Conservation (phyloP, 441 rosid species). For the Raphanus hybrid region DNA sequence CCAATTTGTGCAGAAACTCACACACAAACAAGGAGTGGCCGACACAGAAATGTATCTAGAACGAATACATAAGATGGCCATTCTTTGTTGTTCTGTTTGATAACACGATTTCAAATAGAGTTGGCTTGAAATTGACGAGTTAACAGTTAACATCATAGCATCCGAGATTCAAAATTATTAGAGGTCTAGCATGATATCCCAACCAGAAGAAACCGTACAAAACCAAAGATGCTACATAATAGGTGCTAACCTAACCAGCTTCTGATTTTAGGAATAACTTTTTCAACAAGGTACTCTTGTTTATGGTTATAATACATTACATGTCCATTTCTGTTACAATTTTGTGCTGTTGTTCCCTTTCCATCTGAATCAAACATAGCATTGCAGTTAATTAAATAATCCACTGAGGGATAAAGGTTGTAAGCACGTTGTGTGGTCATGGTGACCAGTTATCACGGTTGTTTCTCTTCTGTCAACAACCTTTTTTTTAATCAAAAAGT, state of each 20-base stretch:
- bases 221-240: background rate
- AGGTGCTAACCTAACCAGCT: background rate
- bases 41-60: too few relatives aligned
- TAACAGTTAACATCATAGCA: too few relatives aligned
- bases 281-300: background rate
- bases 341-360: background rate
- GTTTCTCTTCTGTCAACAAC: constrained; percentile 24
- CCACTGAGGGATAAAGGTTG: constrained; percentile 11
- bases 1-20: background rate
- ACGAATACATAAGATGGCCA: too few relatives aligned
- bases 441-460: constrained; percentile 13
- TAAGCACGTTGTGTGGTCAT: constrained; percentile 19
- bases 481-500: constrained; percentile 7
- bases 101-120: too few relatives aligned
- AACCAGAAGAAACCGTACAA: too few relatives aligned
- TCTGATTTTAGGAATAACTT: background rate
- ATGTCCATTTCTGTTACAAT: background rate
- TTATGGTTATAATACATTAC: background rate
- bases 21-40: too few relatives aligned
- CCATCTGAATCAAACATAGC: background rate
- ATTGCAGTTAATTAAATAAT: background rate
- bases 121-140: too few relatives aligned
- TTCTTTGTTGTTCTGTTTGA: too few relatives aligned
- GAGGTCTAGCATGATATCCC: too few relatives aligned
- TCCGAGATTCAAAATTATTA: too few relatives aligned